Percentiles rank a stretch among this genome's conserved stretches.
phyloP scores from a whole-genome alignment of 2,329 filamentous ascomycete genomes.

The Verticillium longisporum region DNA sequence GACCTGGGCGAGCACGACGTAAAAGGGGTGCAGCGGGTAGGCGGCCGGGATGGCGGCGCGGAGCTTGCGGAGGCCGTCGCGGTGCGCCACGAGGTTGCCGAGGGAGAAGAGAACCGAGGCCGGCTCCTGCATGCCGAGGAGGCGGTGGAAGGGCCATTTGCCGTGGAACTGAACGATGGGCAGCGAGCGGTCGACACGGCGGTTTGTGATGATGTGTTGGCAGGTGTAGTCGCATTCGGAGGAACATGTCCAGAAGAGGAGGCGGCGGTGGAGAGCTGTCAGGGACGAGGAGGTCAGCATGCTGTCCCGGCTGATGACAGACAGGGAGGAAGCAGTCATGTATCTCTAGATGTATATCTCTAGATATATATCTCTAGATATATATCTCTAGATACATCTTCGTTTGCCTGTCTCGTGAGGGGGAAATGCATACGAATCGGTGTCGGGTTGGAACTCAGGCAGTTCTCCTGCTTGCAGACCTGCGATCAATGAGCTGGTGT shows the following conservation, averaged over 20 bases:
- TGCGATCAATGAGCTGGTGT: conserved; percentile 25
- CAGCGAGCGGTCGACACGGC: conserved; percentile 58
- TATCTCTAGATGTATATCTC: no score
- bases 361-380: no score
- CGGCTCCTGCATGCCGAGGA: conserved; percentile 91
- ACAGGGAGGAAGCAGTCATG: neutral
- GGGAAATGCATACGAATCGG: conserved; percentile 55
- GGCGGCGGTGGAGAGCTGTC: conserved; percentile 71
- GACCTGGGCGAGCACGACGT: conserved; percentile 71
- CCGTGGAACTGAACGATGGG: conserved; percentile 89
- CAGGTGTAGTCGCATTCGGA: conserved; percentile 97
- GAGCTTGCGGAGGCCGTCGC: conserved; percentile 65
- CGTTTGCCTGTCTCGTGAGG: conserved; percentile 1
- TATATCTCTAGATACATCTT: no score
- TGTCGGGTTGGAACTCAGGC: conserved; percentile 54
- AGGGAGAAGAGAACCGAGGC: conserved; percentile 90
- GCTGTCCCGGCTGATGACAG: conserved; percentile 4
- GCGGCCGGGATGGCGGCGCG: conserved; percentile 60
- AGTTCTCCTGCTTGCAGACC: conserved; percentile 79
- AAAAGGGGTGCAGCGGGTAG: conserved; percentile 76
- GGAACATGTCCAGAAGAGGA: conserved; percentile 88
- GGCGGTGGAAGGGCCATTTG: conserved; percentile 94
- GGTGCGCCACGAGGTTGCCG: conserved; percentile 84
- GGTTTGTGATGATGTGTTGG: conserved; percentile 81
- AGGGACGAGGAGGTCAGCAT: neutral